phyloP scores from a whole-genome alignment of 305 asterid species.

The Salvia sclarea region DNA sequence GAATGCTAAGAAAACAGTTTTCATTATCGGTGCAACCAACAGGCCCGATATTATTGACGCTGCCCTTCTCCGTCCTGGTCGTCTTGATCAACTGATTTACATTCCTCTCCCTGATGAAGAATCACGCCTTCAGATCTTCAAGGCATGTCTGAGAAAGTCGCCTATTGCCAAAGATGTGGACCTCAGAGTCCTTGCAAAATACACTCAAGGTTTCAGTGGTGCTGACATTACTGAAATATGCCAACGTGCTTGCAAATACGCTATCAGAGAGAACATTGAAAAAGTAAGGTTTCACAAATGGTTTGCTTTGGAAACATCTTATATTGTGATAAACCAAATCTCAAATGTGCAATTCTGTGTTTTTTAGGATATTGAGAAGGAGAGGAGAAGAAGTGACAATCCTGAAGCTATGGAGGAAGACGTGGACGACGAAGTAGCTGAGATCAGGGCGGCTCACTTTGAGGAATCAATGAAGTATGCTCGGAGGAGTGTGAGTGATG shows the following conservation, averaged over 20 bases:
- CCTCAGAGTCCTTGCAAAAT: conserved; percentile 54
- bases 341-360: not conserved
- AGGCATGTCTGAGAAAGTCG: conserved; percentile 55
- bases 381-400: conserved; percentile 46
- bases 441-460: conserved; percentile 53
- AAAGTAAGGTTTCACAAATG: conserved; percentile 33
- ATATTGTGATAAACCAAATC: not conserved
- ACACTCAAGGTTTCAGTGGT: conserved; percentile 67
- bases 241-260: conserved; percentile 61
- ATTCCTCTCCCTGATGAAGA: conserved; percentile 64
- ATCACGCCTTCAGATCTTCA: conserved; percentile 58
- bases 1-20: conserved; percentile 58
- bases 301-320: not conserved
- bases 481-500: conserved; percentile 59
- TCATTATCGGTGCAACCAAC: conserved; percentile 60
- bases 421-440: conserved; percentile 51
- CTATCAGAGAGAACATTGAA: conserved; percentile 60
- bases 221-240: conserved; percentile 63
- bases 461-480: conserved; percentile 67
- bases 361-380: conserved; percentile 57
- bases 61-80: conserved; percentile 60
- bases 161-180: conserved; percentile 53
- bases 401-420: conserved; percentile 67
- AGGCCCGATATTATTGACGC: conserved; percentile 61
- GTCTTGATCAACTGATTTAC: conserved; percentile 63